phyloP scores from a whole-genome alignment of 345 rosid genomes.

The Lagerstroemia speciosa region DNA sequence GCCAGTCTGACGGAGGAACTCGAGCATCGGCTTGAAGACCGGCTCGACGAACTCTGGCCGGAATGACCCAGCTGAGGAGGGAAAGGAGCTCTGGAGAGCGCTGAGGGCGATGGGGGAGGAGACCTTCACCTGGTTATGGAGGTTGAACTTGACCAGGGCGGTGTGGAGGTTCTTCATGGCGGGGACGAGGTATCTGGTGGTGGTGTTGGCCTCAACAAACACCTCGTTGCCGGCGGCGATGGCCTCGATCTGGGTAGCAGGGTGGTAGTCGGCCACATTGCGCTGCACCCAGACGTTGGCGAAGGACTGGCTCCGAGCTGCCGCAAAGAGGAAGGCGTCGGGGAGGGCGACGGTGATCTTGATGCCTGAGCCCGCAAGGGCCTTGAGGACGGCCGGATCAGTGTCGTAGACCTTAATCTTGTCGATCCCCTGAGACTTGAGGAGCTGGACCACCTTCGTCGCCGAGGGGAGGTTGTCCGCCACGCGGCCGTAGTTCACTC shows the following conservation, averaged over 20 bases:
- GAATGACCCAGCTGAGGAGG: constrained; percentile 89
- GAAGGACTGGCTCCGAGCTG: constrained; percentile 46
- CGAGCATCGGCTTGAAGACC: constrained; percentile 72
- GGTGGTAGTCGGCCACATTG: constrained; percentile 64
- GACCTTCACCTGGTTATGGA: constrained; percentile 58
- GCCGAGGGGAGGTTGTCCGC: constrained; percentile 82
- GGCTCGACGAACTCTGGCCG: constrained; percentile 58
- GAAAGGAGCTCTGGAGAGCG: constrained; percentile 75
- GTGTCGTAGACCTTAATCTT: constrained; percentile 74
- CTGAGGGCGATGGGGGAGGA: constrained; percentile 84
- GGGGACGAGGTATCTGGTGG: constrained; percentile 54
- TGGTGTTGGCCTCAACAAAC: constrained; percentile 71
- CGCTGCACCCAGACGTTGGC: constrained; percentile 62
- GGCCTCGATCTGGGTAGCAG: constrained; percentile 70
- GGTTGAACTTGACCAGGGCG: constrained; percentile 49
- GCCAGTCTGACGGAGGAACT: constrained; percentile 82
- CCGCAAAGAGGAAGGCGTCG: constrained; percentile 53
- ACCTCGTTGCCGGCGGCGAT: constrained; percentile 95
- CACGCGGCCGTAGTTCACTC: constrained; percentile 87
- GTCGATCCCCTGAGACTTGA: constrained; percentile 59
- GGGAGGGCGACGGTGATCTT: constrained; percentile 85
- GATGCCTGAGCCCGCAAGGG: constrained; percentile 68
- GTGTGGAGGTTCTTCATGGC: constrained; percentile 86
- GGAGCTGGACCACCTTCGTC: constrained; percentile 52
- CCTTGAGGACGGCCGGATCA: constrained; percentile 69